Conservation (phyloP, 2,329 filamentous ascomycete species). For the Ceratocystis colombiana region DNA sequence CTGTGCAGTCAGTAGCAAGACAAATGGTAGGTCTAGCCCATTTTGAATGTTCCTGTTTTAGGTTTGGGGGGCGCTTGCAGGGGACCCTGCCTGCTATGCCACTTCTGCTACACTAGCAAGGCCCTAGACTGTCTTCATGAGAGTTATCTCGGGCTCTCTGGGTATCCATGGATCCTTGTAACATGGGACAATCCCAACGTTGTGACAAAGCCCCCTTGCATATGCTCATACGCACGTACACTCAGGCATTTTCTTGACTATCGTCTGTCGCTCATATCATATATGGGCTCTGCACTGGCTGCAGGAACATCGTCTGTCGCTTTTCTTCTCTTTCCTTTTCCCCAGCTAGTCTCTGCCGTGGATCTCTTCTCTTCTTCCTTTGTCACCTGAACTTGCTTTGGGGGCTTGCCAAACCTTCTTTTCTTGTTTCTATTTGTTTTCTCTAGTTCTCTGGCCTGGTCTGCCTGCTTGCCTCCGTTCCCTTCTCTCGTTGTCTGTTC, state of each 20-base stretch:
- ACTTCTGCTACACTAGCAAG: background rate
- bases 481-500: background rate
- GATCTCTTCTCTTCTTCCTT: conserved; percentile 2
- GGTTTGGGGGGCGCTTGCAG: background rate
- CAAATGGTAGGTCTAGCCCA: background rate
- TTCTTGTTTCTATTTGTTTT: conserved; percentile 1
- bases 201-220: conserved; percentile 11
- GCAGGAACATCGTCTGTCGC: background rate
- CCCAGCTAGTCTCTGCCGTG: background rate
- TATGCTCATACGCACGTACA: background rate
- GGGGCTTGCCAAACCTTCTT: background rate
- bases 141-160: background rate
- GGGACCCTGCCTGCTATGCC: background rate
- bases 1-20: background rate
- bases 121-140: background rate
- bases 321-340: background rate
- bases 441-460: conserved; percentile 10
- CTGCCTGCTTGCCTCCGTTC: conserved; percentile 10
- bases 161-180: background rate
- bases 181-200: background rate
- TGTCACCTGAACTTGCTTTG: background rate
- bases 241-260: too few relatives aligned
- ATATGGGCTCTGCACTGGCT: background rate
- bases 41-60: conserved; percentile 3
- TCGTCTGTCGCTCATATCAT: background rate